Base-by-base conservation (phyloP, 768 basidiomycete genomes). In the Kwoniella europaea region DNA sequence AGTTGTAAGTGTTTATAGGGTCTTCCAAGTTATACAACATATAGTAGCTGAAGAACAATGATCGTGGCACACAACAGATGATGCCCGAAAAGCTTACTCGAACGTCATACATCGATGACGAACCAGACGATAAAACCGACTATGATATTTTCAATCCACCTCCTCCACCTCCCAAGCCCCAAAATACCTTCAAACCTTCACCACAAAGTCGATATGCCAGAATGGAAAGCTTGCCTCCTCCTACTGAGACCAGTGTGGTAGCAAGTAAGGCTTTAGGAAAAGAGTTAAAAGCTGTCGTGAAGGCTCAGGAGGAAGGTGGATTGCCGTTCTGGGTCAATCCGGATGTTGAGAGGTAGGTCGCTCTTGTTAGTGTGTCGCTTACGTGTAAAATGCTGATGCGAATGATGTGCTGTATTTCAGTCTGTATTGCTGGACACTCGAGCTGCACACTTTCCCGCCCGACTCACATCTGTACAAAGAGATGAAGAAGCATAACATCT, bases 251-350 rank as follows among this genome's bases (percentile, higher is more conserved):
- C 1, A 86, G 86, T 6, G 82, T 86, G 0, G 84, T 84, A 52
- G 88, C 90, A 0, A 86, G 88, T 6, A 86, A 87, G 80, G 86
- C 90, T 1, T 84, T 92, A 7, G 87, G 88, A 74, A 85, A 86
- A 63, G 91, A 92, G 82, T 84, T 91, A 56, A 88, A 86, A 69
- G 77, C 86, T 18, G 88, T 90, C 86, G 78, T 91, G 62, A 88
- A 85, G 69, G 89, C 89, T 74, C 90, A 91, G 80, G 86, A 87
- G 10, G 77, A 73, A 12, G 84, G 85, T 61, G 87, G 89, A 67
- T 84, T 91, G 1, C 91, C 91, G 12, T 92, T 91, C 89, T 91
- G 89, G 78, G 85, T 92, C 81, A 88, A 90, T 13, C 87, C 86
- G 18, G 88, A 89, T n/a, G 82, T 88, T 54, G 88, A 90, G 22